Evolutionary conservation across 2,329 filamentous ascomycete species (phyloP), one percentile per base, ranked within the genome.

Genomic region (Elsinoe ampelina): DNA sequence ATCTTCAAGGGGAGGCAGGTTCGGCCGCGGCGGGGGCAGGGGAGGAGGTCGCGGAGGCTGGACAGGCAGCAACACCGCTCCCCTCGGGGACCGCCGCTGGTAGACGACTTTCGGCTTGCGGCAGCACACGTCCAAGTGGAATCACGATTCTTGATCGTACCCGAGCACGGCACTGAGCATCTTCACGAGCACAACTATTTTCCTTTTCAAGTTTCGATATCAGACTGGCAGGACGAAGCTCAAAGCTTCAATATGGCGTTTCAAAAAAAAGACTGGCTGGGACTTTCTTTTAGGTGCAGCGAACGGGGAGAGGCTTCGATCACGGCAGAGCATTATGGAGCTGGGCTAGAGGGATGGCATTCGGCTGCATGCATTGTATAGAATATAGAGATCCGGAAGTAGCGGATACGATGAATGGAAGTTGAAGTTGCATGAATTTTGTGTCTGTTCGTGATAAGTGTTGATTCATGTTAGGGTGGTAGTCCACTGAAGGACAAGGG

Each of bases 1-100:
- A 55, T n/a, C n/a, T n/a, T n/a, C n/a, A n/a, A 82, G 86, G 62
- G 83, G 86, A 63, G 71, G 77, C 64, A 77, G 87, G 66, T 85
- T 85, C 70, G 80, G 85, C 66, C 78, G 84, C 63, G 72, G 80
- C 63, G 76, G 80, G 63, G 78, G 79, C 61, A 72, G 79, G 61
- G 75, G 80, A 61, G 62, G 66, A 52, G 58, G 64, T 58, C 61
- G 66, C 38, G 61, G 65, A 20, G 61, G 65, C 41, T 73, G 66
- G 39, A 80, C 78, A 68, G 75, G 76, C 64, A 79, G 78, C 66
- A 83, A 83, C 68, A 70, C 74, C 64, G 80, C 80, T 62, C 79
- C 80, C 57, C 71, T 83, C 62, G 80, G 80, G 63, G 70, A 71
- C 71, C 75, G 79, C 65, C 77, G 79, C 68, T 83, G 80, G 80